Percentiles rank a stretch among this genome's conserved stretches.
These are phyloP conservation scores for Alternaria sp. DNA, from an alignment of 2,329 filamentous ascomycete species.

Conservation along the genomic window DNA sequence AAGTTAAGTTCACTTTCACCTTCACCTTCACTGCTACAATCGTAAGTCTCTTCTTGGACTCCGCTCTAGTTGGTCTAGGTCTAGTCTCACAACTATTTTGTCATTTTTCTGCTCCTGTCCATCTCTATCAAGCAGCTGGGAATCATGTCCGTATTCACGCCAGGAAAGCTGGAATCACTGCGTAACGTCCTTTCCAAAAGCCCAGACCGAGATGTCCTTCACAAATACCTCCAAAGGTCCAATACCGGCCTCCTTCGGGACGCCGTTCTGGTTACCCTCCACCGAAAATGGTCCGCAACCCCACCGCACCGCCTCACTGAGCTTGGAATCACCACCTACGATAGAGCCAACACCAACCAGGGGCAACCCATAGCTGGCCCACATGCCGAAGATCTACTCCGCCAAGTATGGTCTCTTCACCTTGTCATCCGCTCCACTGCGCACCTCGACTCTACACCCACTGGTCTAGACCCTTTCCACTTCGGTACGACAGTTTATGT, in stretches of 20 bases:
- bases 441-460: constrained; percentile 14
- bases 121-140: neutral
- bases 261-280: constrained; percentile 23
- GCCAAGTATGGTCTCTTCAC: constrained; percentile 24
- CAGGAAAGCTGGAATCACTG: constrained; percentile 6
- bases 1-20: neutral
- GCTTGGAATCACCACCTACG: constrained; percentile 26
- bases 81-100: neutral
- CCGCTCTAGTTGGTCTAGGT: too few species aligned
- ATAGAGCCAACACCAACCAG: constrained; percentile 5
- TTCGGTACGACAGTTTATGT: constrained; percentile 26
- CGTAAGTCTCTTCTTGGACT: neutral
- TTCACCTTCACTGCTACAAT: neutral
- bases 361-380: constrained; percentile 13
- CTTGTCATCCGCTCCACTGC: constrained; percentile 18
- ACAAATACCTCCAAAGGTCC: constrained; percentile 10
- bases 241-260: constrained; percentile 8
- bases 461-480: constrained; percentile 17
- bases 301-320: constrained; percentile 22
- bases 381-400: constrained; percentile 24
- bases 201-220: constrained; percentile 8
- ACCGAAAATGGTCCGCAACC: constrained; percentile 18
- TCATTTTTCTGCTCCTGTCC: neutral
- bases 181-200: constrained; percentile 3
- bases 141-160: neutral